Conservation (phyloP, 306 rosid species). For the Cucurbita moschata region DNA sequence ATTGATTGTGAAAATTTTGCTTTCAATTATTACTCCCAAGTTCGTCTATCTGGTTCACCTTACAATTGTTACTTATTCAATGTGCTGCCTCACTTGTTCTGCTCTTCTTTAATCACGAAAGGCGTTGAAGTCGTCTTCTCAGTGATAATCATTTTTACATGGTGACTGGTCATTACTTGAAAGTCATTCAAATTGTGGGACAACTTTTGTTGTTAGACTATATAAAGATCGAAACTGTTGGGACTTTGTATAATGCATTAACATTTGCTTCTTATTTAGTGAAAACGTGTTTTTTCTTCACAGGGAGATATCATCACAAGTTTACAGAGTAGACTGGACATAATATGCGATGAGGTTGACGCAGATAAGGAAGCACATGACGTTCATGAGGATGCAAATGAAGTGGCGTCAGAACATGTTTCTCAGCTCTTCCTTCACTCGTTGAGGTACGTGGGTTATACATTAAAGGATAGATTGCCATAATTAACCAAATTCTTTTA, state of each 20-base stretch:
- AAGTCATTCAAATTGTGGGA: background rate
- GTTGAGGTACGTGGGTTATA: conserved; percentile 27
- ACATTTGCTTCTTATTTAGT: background rate
- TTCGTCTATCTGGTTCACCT: background rate
- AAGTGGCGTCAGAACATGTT: conserved; percentile 31
- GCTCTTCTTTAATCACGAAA: background rate
- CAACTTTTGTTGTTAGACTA: background rate
- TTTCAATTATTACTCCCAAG: background rate
- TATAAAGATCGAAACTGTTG: background rate
- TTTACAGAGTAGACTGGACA: conserved; percentile 80
- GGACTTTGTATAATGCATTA: background rate
- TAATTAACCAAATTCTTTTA: background rate
- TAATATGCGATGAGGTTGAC: conserved; percentile 71
- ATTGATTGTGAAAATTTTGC: background rate
- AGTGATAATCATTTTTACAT: background rate
- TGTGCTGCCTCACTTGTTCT: background rate
- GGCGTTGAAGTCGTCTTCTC: background rate
- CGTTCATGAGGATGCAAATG: conserved; percentile 19
- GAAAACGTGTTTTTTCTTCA: background rate
- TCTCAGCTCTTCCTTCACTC: conserved; percentile 33
- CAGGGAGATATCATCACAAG: conserved; percentile 78
- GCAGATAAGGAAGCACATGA: conserved; percentile 25
- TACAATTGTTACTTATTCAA: background rate
- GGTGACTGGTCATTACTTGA: background rate
- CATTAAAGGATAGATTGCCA: background rate